Evolutionary conservation across 2,329 filamentous ascomycete genomes (phyloP), one percentile per base, ranked within the genome.

Genomic region (Chaetothyriales sp.): DNA sequence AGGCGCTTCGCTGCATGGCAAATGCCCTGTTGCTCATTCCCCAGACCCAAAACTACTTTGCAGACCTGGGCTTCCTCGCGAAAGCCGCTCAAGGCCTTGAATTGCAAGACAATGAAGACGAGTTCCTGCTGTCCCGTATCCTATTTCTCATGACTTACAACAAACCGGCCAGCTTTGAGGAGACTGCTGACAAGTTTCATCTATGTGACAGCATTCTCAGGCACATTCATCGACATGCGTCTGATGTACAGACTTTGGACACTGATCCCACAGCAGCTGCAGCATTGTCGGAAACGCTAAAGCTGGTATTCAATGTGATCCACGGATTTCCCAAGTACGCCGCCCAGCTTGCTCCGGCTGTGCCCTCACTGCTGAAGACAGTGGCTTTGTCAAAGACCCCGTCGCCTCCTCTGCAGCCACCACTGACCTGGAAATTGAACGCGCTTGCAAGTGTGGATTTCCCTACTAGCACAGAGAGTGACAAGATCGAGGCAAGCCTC

Each of bases 251-350:
- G 63, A 58, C 5, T 62, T 28, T 47, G 22, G 45, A 26, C 8
- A 18, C 19, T 18, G 45, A 22, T 26, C 20, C 20, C 19, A 47
- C 28, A 18, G 62, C 46, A 61, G 61, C 53, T 66, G 80, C 90
- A 78, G 87, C 89, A 0, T 73, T 96, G 39, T 75, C 74, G 7
- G 90, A 96, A 65, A 90, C 84, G 0, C 70, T 92, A 47, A 95
- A 94, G 62, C 74, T 96, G 43, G 69, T 94, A 48, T 96, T 93
- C 73, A 95, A 95, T 65, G 73, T 95, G 49, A 84, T 84, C 1
- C 81, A 89, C 60, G 80, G 81, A 61, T 83, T 82, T 60, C 78
- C 80, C 3, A 73, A 81, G 43, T 73, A 82, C 22, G 67, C 70
- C 3, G 64, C 71, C 0, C 68, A 72, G 0, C 93, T 95, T 62